Base-by-base conservation (phyloP, 2,329 filamentous ascomycete genomes). In the Hypoxylon sp. region DNA sequence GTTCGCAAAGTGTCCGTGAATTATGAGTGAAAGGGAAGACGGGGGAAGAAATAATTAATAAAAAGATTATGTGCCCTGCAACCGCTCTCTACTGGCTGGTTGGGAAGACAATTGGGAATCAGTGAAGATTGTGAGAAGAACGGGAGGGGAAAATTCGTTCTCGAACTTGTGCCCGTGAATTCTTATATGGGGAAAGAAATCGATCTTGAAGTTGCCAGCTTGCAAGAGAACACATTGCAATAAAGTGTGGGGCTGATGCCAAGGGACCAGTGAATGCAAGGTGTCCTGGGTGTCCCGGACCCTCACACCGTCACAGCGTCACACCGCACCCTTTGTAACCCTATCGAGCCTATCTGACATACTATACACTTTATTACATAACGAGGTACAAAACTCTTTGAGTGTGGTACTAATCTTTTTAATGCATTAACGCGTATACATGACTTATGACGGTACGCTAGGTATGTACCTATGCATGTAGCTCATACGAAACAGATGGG, bases 201-300 rank as follows among this genome's bases (percentile, higher is more conserved):
- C n/a, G 56, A 50, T 58, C 61, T 67, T 62, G 65, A 70, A 62
- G 72, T 73, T 73, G 73, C 73, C 73, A 75, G 72, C 70, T 75
- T 75, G 71, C 70, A 71, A 75, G 72, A 74, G 72, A 70, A 73
- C 73, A 74, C 71, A 74, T 74, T 74, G 72, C 72, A 71, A 62
- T 65, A 72, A 72, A 72, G 70, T 68, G 70, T 67, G 71, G 68
- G 65, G 59, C 67, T 47, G 20, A 48, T 17, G 65, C 57, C 52
- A 59, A 59, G 53, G 46, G 28, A 8, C 13, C 3, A 20, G 46
- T 20, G 37, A 44, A n/a, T 34, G 30, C 48, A 46, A 28, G 48
- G 39, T 22, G 17, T 20, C 19, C 28, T 13, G 24, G 26, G 15
- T 17, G 20, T 7, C 24, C 24, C 24, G n/a, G n/a, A n/a, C n/a